phyloP scores from a whole-genome alignment of 78 protist genomes.

The Dictyostelium intermedium region DNA sequence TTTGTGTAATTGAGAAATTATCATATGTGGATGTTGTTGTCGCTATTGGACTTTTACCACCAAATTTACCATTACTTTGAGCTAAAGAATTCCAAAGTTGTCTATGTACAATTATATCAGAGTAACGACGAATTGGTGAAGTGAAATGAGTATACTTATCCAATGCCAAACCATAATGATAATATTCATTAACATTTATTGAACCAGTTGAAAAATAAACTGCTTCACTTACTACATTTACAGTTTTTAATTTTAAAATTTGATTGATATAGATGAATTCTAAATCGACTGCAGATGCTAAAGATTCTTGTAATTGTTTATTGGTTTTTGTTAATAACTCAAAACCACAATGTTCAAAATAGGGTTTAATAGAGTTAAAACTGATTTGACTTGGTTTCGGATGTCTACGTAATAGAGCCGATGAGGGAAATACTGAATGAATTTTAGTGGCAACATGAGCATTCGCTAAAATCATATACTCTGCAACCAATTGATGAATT shows the following conservation, averaged over 20 bases:
- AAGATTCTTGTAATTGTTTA: slow-evolving; percentile 22
- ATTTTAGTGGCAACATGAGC: slow-evolving; percentile 90
- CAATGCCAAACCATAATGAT: slow-evolving; percentile 97
- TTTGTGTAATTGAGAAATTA: slow-evolving; percentile 2
- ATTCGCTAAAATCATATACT: slow-evolving; percentile 98
- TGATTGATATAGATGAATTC: slow-evolving; percentile 7
- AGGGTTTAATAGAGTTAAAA: not conserved
- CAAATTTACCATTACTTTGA: not conserved
- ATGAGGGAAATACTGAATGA: slow-evolving; percentile 63
- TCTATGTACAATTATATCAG: slow-evolving; percentile 84
- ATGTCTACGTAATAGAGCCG: slow-evolving; percentile 89
- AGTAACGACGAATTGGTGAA: slow-evolving; percentile 84
- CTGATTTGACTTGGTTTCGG: slow-evolving; percentile 80
- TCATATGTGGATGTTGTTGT: not conserved
- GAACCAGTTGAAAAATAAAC: slow-evolving; percentile 67
- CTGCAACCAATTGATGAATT: slow-evolving; percentile 92
- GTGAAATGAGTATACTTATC: slow-evolving; percentile 98
- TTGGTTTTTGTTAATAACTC: not conserved
- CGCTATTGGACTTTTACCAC: not conserved
- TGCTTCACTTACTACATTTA: slow-evolving; percentile 35
- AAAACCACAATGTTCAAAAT: slow-evolving; percentile 31
- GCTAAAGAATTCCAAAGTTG: slow-evolving; percentile 57
- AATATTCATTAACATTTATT: slow-evolving; percentile 52
- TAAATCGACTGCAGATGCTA: not conserved
- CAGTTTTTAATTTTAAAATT: slow-evolving; percentile 30